These are phyloP conservation scores for Phytopythium vexans DNA, from an alignment of 352 stramenopile species.

Conservation along the genomic window DNA sequence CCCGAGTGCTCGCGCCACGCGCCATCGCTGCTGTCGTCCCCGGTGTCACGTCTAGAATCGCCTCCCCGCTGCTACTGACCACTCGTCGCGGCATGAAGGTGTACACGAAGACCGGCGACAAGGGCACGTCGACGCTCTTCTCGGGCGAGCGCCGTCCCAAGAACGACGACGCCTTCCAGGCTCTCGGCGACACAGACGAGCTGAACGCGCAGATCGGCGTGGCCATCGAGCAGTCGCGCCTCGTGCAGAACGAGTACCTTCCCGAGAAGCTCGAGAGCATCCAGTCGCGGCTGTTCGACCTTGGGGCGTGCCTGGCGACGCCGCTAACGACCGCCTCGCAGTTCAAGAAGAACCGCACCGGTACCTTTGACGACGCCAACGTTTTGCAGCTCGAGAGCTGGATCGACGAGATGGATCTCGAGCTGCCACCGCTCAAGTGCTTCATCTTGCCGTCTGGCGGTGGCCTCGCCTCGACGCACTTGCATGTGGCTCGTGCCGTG, in stretches of 20 bases:
- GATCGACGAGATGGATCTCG: slow-evolving; percentile 88
- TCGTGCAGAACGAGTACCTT: slow-evolving; percentile 38
- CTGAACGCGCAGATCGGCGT: slow-evolving; percentile 82
- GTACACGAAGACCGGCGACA: slow-evolving; percentile 92
- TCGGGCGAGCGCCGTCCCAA: slow-evolving; percentile 87
- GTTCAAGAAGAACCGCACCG: slow-evolving; percentile 61
- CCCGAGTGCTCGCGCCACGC: too few species aligned
- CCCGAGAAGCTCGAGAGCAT: slow-evolving; percentile 76
- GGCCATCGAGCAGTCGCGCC: slow-evolving; percentile 49
- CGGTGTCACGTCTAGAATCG: neutral
- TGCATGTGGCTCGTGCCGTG: slow-evolving; percentile 83
- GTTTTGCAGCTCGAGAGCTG: slow-evolving; percentile 65
- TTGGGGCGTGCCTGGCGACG: slow-evolving; percentile 88
- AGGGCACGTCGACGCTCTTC: slow-evolving; percentile 90
- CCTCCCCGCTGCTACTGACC: neutral
- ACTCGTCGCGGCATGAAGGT: slow-evolving; percentile 66
- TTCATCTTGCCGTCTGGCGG: slow-evolving; percentile 86
- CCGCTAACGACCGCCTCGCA: slow-evolving; percentile 60
- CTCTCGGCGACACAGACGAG: slow-evolving; percentile 90
- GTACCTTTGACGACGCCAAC: slow-evolving; percentile 60
- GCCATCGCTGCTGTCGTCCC: too few species aligned
- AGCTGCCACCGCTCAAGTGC: slow-evolving; percentile 77
- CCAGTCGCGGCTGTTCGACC: slow-evolving; percentile 89
- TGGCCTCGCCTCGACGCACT: slow-evolving; percentile 73
- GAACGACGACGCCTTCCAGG: slow-evolving; percentile 85